phyloP scores from a whole-genome alignment of 1,284 basidiomycete genomes.

The Tetrapyrgos nigripes region DNA sequence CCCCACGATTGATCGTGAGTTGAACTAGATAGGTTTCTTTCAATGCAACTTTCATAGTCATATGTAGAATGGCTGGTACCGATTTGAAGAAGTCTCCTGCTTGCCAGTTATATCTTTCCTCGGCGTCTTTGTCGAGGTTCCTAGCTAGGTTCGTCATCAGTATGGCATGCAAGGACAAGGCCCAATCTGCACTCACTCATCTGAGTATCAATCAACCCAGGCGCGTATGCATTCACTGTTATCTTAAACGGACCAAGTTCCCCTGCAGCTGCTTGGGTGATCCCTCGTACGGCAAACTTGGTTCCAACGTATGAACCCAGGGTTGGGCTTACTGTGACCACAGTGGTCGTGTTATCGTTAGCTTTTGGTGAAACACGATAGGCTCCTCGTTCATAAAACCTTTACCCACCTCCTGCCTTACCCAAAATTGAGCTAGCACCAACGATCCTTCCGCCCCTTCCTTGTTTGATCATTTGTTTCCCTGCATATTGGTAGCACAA shows the following conservation, averaged over 20 bases:
- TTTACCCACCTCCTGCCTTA: not conserved
- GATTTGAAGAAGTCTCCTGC: not conserved
- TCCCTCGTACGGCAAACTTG: constrained; percentile 1
- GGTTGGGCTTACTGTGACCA: not conserved
- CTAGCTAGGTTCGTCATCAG: not conserved
- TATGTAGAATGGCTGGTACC: not conserved
- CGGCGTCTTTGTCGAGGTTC: not conserved
- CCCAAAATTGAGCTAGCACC: constrained; percentile 13
- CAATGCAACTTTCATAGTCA: not conserved
- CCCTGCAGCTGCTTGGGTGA: not conserved
- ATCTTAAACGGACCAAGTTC: constrained; percentile 14
- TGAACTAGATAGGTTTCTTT: not conserved
- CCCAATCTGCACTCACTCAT: not conserved
- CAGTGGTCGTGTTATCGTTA: not conserved
- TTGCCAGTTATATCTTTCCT: not conserved
- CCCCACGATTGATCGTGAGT: constrained; percentile 9
- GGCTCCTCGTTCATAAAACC: not conserved
- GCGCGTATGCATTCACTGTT: constrained; percentile 19
- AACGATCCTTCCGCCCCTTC: constrained; percentile 24
- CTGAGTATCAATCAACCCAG: not conserved
- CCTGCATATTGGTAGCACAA: constrained; percentile 24
- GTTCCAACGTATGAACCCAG: not conserved
- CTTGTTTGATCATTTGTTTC: constrained; percentile 25
- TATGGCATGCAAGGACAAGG: not conserved
- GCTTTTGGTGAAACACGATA: constrained; percentile 25